Evolutionary conservation across 371 early-diverging fungal species (phyloP).

Genomic region (Mortierella sp.): DNA sequence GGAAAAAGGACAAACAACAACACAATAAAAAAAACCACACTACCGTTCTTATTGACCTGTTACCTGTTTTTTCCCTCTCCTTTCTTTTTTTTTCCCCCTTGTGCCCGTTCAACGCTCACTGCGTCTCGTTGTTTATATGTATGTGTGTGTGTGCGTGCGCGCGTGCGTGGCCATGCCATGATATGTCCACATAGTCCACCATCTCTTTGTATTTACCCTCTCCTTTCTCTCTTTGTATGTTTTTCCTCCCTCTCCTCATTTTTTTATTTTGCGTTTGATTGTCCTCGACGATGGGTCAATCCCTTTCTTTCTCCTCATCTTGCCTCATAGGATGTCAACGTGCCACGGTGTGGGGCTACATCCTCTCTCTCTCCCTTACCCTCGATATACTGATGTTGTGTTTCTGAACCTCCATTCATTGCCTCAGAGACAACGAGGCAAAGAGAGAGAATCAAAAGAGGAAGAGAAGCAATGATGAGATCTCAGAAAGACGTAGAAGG

Average conservation of each 20-base stretch:
- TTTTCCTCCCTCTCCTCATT: not conserved
- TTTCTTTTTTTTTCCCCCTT: not conserved
- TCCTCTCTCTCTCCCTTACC: not conserved
- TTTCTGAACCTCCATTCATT: not conserved
- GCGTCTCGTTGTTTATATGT: not conserved
- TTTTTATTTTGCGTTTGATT: not conserved
- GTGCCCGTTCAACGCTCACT: slow-evolving; percentile 8
- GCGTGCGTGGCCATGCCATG: not conserved
- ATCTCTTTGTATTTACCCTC: not conserved
- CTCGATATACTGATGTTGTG: not conserved
- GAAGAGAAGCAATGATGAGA: not conserved
- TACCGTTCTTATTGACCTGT: not conserved
- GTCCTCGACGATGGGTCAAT: not conserved
- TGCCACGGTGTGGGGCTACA: not conserved
- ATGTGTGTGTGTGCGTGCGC: not conserved
- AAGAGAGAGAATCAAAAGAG: not conserved
- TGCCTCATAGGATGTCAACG: slow-evolving; percentile 4
- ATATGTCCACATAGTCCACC: no score
- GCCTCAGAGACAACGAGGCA: not conserved
- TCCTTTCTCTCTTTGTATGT: not conserved
- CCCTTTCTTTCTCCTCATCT: not conserved
- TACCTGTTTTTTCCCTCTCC: not conserved
- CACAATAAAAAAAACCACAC: not conserved
- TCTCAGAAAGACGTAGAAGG: not conserved
- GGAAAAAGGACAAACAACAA: not conserved